These are phyloP conservation scores for Plasmodium berghei DNA, from an alignment of 169 alveolate genomes.

Conservation along the genomic window DNA sequence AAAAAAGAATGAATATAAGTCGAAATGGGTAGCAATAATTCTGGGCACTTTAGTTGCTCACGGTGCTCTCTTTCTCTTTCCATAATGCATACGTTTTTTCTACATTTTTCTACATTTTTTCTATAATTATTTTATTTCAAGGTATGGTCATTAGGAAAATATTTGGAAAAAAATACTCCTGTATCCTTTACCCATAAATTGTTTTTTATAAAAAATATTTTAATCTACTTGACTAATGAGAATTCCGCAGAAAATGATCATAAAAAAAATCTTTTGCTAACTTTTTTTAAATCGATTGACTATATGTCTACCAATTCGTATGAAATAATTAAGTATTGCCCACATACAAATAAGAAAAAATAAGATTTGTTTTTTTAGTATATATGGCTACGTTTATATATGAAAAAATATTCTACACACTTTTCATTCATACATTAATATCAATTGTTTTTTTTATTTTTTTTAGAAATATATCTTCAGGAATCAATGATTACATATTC, in stretches of 20 bases:
- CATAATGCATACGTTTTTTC: background rate
- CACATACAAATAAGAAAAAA: background rate
- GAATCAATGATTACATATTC: constrained; percentile 26
- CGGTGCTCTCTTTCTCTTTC: background rate
- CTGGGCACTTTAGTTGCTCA: background rate
- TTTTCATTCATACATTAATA: background rate
- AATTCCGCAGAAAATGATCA: constrained; percentile 34
- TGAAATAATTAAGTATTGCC: constrained; percentile 20
- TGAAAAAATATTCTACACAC: background rate
- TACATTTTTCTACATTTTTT: background rate
- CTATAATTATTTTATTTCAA: background rate
- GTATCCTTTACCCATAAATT: constrained; percentile 61
- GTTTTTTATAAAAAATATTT: constrained; percentile 55
- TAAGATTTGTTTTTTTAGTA: background rate
- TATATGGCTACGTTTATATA: background rate
- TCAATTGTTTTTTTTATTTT: constrained; percentile 5
- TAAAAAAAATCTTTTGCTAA: constrained; percentile 29
- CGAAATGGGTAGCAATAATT: background rate
- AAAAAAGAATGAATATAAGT: background rate
- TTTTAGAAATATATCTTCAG: constrained; percentile 34
- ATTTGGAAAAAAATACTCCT: constrained; percentile 61
- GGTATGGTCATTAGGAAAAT: constrained; percentile 70
- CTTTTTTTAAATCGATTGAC: constrained; percentile 61
- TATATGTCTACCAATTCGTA: constrained; percentile 67
- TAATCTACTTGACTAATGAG: constrained; percentile 54